phyloP scores from a whole-genome alignment of 83 land plant species.

The Diphasiastrum complanatum region DNA sequence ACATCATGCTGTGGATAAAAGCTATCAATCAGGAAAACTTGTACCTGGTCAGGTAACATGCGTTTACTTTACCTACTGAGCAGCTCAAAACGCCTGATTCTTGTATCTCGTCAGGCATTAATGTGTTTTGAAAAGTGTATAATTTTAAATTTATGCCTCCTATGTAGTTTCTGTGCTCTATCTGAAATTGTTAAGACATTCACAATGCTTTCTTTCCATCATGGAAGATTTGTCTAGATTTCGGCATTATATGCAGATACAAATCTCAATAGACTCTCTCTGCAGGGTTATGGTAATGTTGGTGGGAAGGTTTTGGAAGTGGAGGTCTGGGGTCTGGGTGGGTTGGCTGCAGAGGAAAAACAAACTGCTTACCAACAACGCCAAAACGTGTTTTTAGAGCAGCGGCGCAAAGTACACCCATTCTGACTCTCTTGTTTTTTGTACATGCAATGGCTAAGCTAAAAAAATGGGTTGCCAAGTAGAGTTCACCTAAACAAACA shows the following conservation, averaged over 20 bases:
- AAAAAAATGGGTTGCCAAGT: no score
- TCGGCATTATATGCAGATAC: neutral
- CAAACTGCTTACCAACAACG: slow-evolving; percentile 56
- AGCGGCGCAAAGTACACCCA: slow-evolving; percentile 62
- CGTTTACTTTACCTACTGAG: no score
- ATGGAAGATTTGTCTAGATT: no score
- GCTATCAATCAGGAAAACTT: slow-evolving; percentile 66
- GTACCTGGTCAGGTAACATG: slow-evolving; percentile 67
- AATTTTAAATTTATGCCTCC: no score
- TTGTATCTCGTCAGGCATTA: no score
- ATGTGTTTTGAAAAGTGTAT: no score
- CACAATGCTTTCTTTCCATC: no score
- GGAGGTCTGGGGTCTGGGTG: slow-evolving; percentile 90
- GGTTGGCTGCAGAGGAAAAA: slow-evolving; percentile 36
- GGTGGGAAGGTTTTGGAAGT: slow-evolving; percentile 59
- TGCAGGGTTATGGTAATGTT: slow-evolving; percentile 53
- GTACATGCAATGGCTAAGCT: no score
- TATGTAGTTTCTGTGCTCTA: no score
- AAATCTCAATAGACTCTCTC: neutral
- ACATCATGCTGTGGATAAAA: slow-evolving; percentile 89
- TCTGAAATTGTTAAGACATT: no score
- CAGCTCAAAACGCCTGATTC: no score
- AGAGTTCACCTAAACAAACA: no score
- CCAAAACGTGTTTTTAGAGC: slow-evolving; percentile 73
- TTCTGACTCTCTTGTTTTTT: neutral